Evolutionary conservation across 768 basidiomycete species (phyloP).

Genomic region (Suillus occidentalis): DNA sequence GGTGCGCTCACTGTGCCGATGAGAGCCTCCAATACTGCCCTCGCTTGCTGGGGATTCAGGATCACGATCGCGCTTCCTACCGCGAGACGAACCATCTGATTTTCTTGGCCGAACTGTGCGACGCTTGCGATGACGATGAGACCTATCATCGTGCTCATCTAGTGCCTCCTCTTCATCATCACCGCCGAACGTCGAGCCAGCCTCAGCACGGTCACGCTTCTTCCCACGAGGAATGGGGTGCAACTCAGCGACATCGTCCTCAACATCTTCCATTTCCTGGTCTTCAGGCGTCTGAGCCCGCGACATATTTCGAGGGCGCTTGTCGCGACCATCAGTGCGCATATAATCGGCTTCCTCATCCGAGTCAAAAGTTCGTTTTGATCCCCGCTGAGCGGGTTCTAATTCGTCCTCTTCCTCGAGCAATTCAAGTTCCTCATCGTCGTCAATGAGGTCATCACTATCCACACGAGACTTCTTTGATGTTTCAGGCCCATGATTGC

Average conservation of each 20-base stretch:
- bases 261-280: conserved; percentile 37
- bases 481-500: conserved; percentile 41
- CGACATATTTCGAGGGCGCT: conserved; percentile 57
- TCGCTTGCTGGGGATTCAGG: conserved; percentile 43
- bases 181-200: conserved; percentile 68
- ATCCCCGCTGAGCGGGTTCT: conserved; percentile 37
- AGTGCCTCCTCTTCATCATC: conserved; percentile 45
- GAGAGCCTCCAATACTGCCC: conserved; percentile 16
- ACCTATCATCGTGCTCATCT: conserved; percentile 40
- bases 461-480: conserved; percentile 57
- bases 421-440: conserved; percentile 47
- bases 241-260: conserved; percentile 44
- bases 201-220: conserved; percentile 77
- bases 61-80: conserved; percentile 70
- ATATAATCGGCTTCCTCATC: conserved; percentile 43
- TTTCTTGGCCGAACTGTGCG: conserved; percentile 56
- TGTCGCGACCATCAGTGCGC: conserved; percentile 43
- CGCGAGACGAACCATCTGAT: conserved; percentile 47
- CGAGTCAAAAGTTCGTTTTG: conserved; percentile 49
- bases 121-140: conserved; percentile 53
- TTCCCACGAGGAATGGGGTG: conserved; percentile 47
- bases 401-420: conserved; percentile 32
- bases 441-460: conserved; percentile 46
- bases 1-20: conserved; percentile 11
- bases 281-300: conserved; percentile 38